A percentile compares a stretch with the other conserved stretches of the same genome.
Evolutionary conservation across 192 early-diverging fungal genomes (phyloP).

Genomic region (Radiomyces spectabilis): DNA sequence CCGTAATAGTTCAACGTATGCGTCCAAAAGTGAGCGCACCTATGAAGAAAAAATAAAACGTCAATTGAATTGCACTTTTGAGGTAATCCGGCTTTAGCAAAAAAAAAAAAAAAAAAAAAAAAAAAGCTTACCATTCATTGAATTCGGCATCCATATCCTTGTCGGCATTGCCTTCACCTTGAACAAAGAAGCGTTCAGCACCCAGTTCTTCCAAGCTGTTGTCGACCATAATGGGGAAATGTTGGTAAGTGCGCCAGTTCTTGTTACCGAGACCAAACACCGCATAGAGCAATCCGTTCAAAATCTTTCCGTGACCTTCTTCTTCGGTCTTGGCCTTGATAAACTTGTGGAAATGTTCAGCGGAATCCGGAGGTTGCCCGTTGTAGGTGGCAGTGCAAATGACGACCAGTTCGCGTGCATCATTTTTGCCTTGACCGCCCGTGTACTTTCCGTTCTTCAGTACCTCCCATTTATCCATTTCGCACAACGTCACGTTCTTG

Average conservation of each 20-base stretch:
- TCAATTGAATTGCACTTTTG: neutral
- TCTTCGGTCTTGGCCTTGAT: conserved; percentile 3
- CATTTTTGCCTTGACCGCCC: neutral
- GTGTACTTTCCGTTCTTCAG: conserved; percentile 12
- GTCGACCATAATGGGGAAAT: conserved; percentile 42
- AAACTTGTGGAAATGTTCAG: conserved; percentile 30
- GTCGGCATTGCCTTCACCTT: conserved; percentile 42
- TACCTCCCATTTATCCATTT: conserved; percentile 37
- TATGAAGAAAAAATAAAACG: neutral
- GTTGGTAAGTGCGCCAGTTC: conserved; percentile 52
- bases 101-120: no score
- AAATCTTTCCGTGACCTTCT: neutral
- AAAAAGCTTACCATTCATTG: conserved; percentile 25
- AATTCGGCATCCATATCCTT: conserved; percentile 34
- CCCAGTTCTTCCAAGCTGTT: conserved; percentile 36
- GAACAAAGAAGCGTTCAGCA: conserved; percentile 27
- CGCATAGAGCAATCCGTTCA: conserved; percentile 34
- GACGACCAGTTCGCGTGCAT: conserved; percentile 8
- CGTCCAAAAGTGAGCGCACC: conserved; percentile 23
- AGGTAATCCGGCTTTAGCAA: no score
- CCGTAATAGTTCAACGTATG: conserved; percentile 2
- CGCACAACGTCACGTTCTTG: conserved; percentile 6
- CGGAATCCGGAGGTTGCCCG: conserved; percentile 45
- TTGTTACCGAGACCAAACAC: conserved; percentile 56
- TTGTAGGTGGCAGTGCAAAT: conserved; percentile 31